Base-by-base conservation (phyloP, 108 stramenopile genomes). In the Asterionellopsis glacialis region DNA sequence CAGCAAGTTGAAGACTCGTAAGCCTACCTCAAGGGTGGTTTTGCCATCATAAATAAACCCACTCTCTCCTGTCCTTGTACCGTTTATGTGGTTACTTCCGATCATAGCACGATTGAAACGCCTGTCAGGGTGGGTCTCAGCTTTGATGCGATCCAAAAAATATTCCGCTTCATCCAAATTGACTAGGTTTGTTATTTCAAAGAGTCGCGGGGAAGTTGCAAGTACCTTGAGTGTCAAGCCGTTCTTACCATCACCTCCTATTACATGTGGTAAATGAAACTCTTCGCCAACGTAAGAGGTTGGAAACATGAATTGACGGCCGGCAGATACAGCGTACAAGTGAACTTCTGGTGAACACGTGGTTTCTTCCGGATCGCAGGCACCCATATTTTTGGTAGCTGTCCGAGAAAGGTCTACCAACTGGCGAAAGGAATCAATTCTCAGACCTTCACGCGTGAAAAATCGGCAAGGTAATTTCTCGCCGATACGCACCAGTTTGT, bases 101-200 rank as follows among this genome's bases (percentile, higher is more conserved):
- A 33, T 7, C 33, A 33, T 33, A 33, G 5, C 7, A 33, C 5
- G 33, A 33, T 7, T 33, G 33, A 33, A 7, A 47, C 92, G 68
- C 65, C 90, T 89, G 65, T 90, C 76, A 5, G 66, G 61, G 51
- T 87, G 85, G 18, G 79, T 74, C 59, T 91, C 87, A 13, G 55
- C 60, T 28, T 88, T 38, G 10, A 87, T 88, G 60, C 70, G 75
- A 0, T 80, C 66, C 0, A 93, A 85, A 42, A 93, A 69, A 5
- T 73, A 67, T n/a, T 69, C 63, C 27, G 72, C 72, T 66, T 94
- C 93, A 11, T 68, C 74, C 1, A 65, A 56, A 24, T 70, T 57
- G 55, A 91, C 90, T 63, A 91, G 91, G 64, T 91, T 90, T 69
- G 74, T 72, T 42, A 95, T 83, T 51, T 95, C 93, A 72, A 95